Base-by-base conservation (phyloP, 106 monocot species). In the Dioscorea alata region DNA sequence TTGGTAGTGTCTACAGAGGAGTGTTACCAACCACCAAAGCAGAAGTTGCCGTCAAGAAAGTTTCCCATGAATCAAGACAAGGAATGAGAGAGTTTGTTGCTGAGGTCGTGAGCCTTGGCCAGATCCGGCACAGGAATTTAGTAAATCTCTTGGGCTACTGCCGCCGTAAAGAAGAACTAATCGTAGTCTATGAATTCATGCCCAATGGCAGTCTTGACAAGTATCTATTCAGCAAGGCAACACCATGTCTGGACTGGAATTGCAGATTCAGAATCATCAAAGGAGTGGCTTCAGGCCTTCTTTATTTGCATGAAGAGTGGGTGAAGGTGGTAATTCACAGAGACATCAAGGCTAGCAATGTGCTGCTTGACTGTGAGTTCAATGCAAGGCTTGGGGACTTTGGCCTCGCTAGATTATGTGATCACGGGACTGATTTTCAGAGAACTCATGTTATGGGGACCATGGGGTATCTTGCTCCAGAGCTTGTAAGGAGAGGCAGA, bases 321-420 rank as follows among this genome's bases (percentile, higher is more conserved):
- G 71, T 50, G 23, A 48, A 42, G 20, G 49, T 28, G 7, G 23
- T 42, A 4, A 20, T 65, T 50, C 73, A 73, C 73, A 50, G 73
- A 15, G 73, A 65, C 52, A 65, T 65, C 64, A 73, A 65, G 28
- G 63, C 64, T 19, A 57, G 64, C 73, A 73, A 73, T 33, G 64
- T 63, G 16, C 57, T 79, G 35, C 35, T 79, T 4, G 73, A 79
- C 32, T 49, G 42, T 1, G 61, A 79, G 23, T 20, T 78, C 57
- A 79, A 68, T 51, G 73, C 67, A 15, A 73, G 67, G 34, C 34
- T 73, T 19, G 71, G 73, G 10, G 78, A 79, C 19, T 79, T 79
- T 23, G 77, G 71, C 4, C 71, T 78, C 15, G 77, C 71, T 1
- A 48, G 60, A 23, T 65, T 65, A 48, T 65, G 48, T 42, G 65